These are phyloP conservation scores for Hibiscus trionum DNA, from an alignment of 345 rosid genomes.

Conservation along the genomic window DNA sequence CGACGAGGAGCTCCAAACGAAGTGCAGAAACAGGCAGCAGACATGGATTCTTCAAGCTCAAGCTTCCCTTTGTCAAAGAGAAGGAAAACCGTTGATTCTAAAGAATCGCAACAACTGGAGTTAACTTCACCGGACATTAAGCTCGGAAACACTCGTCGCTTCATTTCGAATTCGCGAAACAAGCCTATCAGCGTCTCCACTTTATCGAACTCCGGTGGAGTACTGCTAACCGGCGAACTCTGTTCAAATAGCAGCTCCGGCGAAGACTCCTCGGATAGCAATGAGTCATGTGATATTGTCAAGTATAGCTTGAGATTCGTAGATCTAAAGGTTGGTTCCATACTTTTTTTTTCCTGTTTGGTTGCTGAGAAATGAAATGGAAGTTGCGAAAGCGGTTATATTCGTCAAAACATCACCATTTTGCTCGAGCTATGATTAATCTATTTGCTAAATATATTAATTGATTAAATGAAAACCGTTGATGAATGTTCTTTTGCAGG, in stretches of 20 bases:
- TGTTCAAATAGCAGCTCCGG: slow-evolving; percentile 23
- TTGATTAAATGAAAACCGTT: background rate
- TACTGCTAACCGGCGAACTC: slow-evolving; percentile 10
- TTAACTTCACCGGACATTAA: slow-evolving; percentile 11
- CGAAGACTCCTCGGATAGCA: slow-evolving; percentile 10
- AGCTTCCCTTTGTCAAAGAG: slow-evolving; percentile 29
- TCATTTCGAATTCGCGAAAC: background rate
- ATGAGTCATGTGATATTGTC: slow-evolving; percentile 26
- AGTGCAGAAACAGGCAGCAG: slow-evolving; percentile 10
- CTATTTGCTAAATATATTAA: background rate
- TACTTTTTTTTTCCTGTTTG: slow-evolving; percentile 1
- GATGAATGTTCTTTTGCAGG: slow-evolving; percentile 20
- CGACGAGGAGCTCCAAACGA: slow-evolving; percentile 26
- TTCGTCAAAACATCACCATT: background rate
- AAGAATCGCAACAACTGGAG: slow-evolving; percentile 5
- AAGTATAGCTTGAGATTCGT: slow-evolving; percentile 18
- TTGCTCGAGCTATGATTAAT: background rate
- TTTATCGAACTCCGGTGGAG: slow-evolving; percentile 14
- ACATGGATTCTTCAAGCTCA: slow-evolving; percentile 26
- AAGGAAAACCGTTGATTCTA: slow-evolving; percentile 13
- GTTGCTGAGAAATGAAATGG: background rate
- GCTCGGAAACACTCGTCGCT: slow-evolving; percentile 2
- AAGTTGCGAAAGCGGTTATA: background rate
- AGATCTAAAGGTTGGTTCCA: slow-evolving; percentile 51
- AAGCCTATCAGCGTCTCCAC: slow-evolving; percentile 5